Evolutionary conservation across 1,284 basidiomycete genomes (phyloP).

Genomic region (Ustilago tritici): DNA sequence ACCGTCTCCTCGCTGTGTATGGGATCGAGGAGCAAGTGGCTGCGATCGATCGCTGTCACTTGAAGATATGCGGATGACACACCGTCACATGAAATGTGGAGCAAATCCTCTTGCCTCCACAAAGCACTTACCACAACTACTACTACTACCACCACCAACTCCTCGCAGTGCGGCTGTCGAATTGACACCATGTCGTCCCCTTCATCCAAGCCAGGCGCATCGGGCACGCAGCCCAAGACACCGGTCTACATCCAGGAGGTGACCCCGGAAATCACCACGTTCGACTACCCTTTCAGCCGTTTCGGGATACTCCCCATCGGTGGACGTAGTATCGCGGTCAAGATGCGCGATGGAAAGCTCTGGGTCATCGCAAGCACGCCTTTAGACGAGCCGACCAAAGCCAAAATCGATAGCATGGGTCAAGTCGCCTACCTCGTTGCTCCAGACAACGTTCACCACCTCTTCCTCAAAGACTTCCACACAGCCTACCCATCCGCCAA

Average conservation of each 20-base stretch:
- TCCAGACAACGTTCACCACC: slow-evolving; percentile 72
- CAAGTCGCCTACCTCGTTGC: slow-evolving; percentile 75
- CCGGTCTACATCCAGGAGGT: slow-evolving; percentile 52
- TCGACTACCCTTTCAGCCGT: slow-evolving; percentile 67
- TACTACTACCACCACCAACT: slow-evolving; percentile 1
- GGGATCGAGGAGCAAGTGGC: background rate
- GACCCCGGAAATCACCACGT: slow-evolving; percentile 61
- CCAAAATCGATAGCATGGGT: slow-evolving; percentile 79
- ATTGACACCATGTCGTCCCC: slow-evolving; percentile 37
- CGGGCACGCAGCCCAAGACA: slow-evolving; percentile 36
- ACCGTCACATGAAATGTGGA: slow-evolving; percentile 11
- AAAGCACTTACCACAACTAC: background rate
- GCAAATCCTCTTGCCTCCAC: slow-evolving; percentile 6
- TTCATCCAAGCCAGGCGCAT: slow-evolving; percentile 15
- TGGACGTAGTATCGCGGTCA: slow-evolving; percentile 78
- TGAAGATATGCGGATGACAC: slow-evolving; percentile 4
- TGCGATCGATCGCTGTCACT: too few species aligned
- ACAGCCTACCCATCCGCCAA: slow-evolving; percentile 63
- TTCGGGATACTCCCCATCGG: slow-evolving; percentile 69
- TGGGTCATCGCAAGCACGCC: slow-evolving; percentile 90
- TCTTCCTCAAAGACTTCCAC: slow-evolving; percentile 70
- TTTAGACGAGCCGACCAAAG: slow-evolving; percentile 77
- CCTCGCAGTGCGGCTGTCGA: slow-evolving; percentile 17
- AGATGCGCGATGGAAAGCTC: slow-evolving; percentile 74
- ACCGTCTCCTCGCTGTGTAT: background rate